Percentiles rank a stretch among this genome's conserved stretches.
Evolutionary conservation across 2,329 filamentous ascomycete genomes (phyloP).

Genomic region (Incumbomyces lentus): DNA sequence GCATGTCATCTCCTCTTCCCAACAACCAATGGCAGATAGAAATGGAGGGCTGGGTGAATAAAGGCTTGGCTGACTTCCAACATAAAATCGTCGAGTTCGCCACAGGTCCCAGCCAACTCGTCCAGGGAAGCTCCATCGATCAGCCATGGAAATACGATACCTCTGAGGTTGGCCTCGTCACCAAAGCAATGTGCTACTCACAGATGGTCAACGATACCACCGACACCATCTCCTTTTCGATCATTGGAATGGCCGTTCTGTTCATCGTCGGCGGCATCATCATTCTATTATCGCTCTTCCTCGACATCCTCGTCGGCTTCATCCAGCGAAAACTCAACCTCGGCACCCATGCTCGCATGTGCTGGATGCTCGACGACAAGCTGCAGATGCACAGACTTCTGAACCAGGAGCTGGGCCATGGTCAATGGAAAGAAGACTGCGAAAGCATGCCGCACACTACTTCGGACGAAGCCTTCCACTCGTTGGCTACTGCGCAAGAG

Average conservation of each 20-base stretch:
- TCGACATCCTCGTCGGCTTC: constrained; percentile 12
- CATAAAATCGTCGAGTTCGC: constrained; percentile 2
- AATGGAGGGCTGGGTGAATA: constrained; percentile 23
- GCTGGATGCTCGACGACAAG: constrained; percentile 19
- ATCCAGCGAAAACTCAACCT: constrained; percentile 7
- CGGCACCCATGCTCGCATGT: constrained; percentile 10
- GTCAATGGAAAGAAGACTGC: constrained; percentile 1
- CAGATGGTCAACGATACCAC: constrained; percentile 14
- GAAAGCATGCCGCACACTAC: constrained; percentile 1
- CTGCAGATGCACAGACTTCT: constrained; percentile 20
- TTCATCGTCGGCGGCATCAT: constrained; percentile 15
- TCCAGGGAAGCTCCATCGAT: neutral
- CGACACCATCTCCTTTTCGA: constrained; percentile 17
- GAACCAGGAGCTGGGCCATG: constrained; percentile 18
- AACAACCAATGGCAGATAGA: constrained; percentile 29
- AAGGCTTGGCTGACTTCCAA: constrained; percentile 24
- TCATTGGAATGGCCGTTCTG: constrained; percentile 19
- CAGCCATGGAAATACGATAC: constrained; percentile 1
- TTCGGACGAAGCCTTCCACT: neutral
- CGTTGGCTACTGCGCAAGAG: neutral
- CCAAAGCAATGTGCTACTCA: constrained; percentile 14
- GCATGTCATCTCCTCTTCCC: constrained; percentile 19
- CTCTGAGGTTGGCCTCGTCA: neutral
- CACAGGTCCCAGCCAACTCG: constrained; percentile 5
- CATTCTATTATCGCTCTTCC: constrained; percentile 11